Evolutionary conservation across 2,329 filamentous ascomycete species (phyloP), one percentile per base, ranked within the genome.

Genomic region (Xylaria polymorpha): DNA sequence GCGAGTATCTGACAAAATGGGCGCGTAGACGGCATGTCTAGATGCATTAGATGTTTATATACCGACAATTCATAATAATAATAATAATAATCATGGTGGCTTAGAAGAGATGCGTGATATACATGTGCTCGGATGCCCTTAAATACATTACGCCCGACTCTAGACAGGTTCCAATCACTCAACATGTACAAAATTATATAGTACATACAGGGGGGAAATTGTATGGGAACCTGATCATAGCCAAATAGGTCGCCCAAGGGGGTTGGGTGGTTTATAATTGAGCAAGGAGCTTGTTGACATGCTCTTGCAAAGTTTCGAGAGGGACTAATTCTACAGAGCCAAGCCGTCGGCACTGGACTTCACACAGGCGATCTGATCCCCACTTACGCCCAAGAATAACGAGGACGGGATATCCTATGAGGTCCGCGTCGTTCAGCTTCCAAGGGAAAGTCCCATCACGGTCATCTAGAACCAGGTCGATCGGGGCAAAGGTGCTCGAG

Each of bases 371-470:
- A 1, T 84, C 81, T 44, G 86, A 81, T 53, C 76, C 82, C 91
- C 92, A 97, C 3, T 83, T 83, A 71, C 87, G 91, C 0, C 95
- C 95, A 39, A 98, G 80, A 1, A 98, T 85, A 14, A 98, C 84
- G 9, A 95, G 85, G 14, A 98, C 85, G 0, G 95, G 95, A 78
- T 97, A 97, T 3, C 96, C 96, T 64, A 95, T 88, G 67, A 96
- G 79, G 79, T 98, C 94, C 0, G 95, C 96, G 81, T 99, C 96
- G 44, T 89, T 90, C 77, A 98, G 83, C 79, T 97, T 98, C 93
- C 93, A 97, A 3, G 89, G 87, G 69, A 98, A 84, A 1, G 86
- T 83, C 73, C 88, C 86, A 12, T 83, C 77, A 20, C 92, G 85
- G 79, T 97, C 94, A 78, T 97, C 94, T 0, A 97, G 80, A 2